phyloP scores from a whole-genome alignment of 1,139 yeast genomes.

The Hyphopichia wangnamkhiaoensis region DNA sequence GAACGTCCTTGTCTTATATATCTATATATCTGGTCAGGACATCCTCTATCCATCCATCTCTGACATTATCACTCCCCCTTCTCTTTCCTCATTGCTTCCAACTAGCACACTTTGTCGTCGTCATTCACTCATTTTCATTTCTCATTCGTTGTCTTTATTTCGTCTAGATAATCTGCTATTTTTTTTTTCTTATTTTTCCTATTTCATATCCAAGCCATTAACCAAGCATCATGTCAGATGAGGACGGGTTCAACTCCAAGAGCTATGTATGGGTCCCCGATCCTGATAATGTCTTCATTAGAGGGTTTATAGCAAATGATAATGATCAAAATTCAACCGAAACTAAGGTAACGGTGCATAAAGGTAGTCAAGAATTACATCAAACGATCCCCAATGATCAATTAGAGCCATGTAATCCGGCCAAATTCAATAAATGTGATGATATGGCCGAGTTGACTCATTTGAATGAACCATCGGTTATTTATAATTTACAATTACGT shows the following conservation, averaged over 20 bases:
- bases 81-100: too few species aligned
- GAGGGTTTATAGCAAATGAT: constrained; percentile 67
- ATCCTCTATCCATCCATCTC: too few species aligned
- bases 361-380: constrained; percentile 42
- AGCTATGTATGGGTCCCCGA: constrained; percentile 87
- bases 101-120: too few species aligned
- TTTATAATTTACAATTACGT: constrained; percentile 75
- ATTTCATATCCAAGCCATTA: not conserved
- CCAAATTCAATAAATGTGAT: constrained; percentile 86
- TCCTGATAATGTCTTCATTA: constrained; percentile 59
- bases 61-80: too few species aligned
- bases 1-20: too few species aligned
- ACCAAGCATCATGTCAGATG: constrained; percentile 16
- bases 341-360: constrained; percentile 53
- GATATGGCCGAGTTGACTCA: constrained; percentile 97
- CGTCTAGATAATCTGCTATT: too few species aligned
- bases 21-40: too few species aligned
- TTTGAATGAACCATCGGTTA: constrained; percentile 91
- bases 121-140: too few species aligned
- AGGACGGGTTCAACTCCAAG: constrained; percentile 54
- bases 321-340: constrained; percentile 32
- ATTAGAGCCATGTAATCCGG: constrained; percentile 78
- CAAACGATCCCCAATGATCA: constrained; percentile 41
- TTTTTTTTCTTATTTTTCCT: not conserved
- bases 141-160: too few species aligned